Evolutionary conservation across 2,329 filamentous ascomycete genomes (phyloP), one percentile per base, ranked within the genome.

Genomic region (Penicillium sp.): DNA sequence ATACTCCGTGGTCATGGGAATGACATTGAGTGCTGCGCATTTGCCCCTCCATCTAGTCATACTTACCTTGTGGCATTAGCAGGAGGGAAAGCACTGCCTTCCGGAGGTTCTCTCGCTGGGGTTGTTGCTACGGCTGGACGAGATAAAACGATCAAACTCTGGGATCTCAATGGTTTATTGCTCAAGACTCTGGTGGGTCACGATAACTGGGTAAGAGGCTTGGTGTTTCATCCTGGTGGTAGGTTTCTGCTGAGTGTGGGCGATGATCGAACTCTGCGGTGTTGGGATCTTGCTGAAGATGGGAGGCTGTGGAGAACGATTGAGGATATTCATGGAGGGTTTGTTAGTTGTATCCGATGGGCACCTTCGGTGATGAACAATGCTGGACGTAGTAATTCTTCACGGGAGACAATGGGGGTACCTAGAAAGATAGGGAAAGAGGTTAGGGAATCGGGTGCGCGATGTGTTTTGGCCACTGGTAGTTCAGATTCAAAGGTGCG

Each of bases 281-380:
- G 92, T 77, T 97, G 92, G 92, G 92, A 97, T 76, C 77, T 97
- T 29, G 82, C 83, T 27, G 92, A 97, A 69, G 90, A 94, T 70
- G 90, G 89, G 26, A 92, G 91, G 67, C 92, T 91, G 66, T 90
- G 96, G 63, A 92, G 92, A 74, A 86, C 85, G 1, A 76, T 96
- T 12, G 81, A 82, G 37, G 85, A 85, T 0, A 8, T 50, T 1
- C 91, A 95, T 69, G 85, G 82, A 3, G 90, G 91, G 68, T 97
- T 97, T 67, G 84, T 97, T 43, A 92, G 84, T 56, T 93, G 89
- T 69, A 79, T 97, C 67, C 78, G 90, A 59, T 97, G 92, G 92
- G 92, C 91, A 1, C 92, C 54, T 20, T 20, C 22, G 6, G 31
- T 7, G 18, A 18, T 33, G 46, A 11, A 6, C 11, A 20, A 25